Evolutionary conservation across 148 eudicot genomes (phyloP).

Genomic region (Arbutus unedo): DNA sequence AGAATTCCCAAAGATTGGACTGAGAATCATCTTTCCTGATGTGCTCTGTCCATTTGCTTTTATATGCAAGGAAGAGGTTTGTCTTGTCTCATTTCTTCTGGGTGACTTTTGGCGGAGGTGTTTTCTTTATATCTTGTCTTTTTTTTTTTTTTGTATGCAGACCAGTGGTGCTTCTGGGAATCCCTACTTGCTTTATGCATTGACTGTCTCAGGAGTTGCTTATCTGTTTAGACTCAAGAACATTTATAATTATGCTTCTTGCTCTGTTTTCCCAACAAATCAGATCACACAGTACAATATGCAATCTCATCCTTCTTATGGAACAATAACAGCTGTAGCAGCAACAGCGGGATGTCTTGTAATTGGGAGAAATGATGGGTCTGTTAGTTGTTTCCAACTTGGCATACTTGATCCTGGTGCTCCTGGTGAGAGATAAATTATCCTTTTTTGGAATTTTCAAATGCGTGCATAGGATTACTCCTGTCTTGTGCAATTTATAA

Average conservation of each 20-base stretch:
- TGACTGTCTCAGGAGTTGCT: slow-evolving; percentile 72
- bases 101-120: neutral
- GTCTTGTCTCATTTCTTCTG: neutral
- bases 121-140: neutral
- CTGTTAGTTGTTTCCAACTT: slow-evolving; percentile 62
- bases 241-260: slow-evolving; percentile 50
- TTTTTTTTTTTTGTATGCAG: slow-evolving; percentile 38
- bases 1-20: slow-evolving; percentile 57
- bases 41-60: slow-evolving; percentile 69
- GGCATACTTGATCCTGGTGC: slow-evolving; percentile 60
- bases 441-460: slow-evolving; percentile 6
- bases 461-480: neutral
- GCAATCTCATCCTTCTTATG: slow-evolving; percentile 45
- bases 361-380: slow-evolving; percentile 86
- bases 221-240: slow-evolving; percentile 52
- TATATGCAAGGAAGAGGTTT: slow-evolving; percentile 72
- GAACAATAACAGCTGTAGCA: slow-evolving; percentile 58
- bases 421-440: slow-evolving; percentile 46
- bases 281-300: slow-evolving; percentile 57
- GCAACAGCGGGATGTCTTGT: slow-evolving; percentile 65
- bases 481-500: neutral
- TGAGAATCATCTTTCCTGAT: slow-evolving; percentile 63
- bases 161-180: slow-evolving; percentile 39
- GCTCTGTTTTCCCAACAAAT: slow-evolving; percentile 43
- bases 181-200: slow-evolving; percentile 61